Base-by-base conservation (phyloP, 768 basidiomycete genomes). In the Strobilomyces echinocephalus region DNA sequence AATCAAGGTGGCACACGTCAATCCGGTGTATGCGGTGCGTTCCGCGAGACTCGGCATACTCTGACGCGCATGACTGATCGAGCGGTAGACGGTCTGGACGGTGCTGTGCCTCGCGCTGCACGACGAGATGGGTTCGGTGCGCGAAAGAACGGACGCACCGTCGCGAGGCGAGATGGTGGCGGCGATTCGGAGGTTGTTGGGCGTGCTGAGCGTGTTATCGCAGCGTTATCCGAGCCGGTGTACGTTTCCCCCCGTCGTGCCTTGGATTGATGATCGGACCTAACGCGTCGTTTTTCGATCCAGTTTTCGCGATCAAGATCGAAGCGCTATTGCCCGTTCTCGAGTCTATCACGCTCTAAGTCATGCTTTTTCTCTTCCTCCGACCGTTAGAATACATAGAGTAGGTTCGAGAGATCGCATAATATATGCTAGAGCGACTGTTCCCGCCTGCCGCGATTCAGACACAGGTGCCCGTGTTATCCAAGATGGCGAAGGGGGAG, bases 401-500 rank as follows among this genome's bases (percentile, higher is more conserved):
- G 7, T 12, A 14, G 28, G 41, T 24, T 24, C 24, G 20, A 47
- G 39, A 49, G 39, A 36, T 39, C 14, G 14, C n/a, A 21, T 39
- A 43, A n/a, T 58, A 31, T 52, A 46, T 10, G 28, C 35, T 30
- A 24, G 28, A 49, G 16, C 38, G 10, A n/a, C 24, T 40, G 16
- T 10, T 21, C 12, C 15, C 5, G 21, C n/a, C 15, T 16, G 16
- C 20, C 30, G 20, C 2, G 8, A 35, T 20, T 59, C 43, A 59
- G 31, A 63, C 41, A 38, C 57, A 63, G 6, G 54, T 44, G 15
- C 54, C 62, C n/a, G 47, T 35, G n/a, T 48, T 67, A 21, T 63
- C 63, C 43, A 66, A 24, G 16, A 67, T 58, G 20, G 66, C 58
- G 40, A 66, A 68, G 1, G 63, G 65, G 7, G 66, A 68, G 3